Evolutionary conservation across 306 rosid genomes (phyloP).

Genomic region (Quercus robur): DNA sequence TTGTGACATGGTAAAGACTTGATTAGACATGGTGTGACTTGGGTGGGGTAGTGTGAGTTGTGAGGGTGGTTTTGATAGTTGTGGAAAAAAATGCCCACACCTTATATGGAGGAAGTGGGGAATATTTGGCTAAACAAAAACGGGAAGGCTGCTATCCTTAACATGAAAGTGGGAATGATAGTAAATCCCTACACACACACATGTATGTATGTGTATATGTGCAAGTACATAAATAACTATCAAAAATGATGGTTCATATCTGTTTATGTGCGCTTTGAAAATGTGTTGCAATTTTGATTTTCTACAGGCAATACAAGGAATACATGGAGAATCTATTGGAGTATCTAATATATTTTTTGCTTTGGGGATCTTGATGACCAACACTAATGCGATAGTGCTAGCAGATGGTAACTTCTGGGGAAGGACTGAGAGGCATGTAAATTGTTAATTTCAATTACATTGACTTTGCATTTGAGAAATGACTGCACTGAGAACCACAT

Average conservation of each 20-base stretch:
- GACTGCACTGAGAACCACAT: not conserved
- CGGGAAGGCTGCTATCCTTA: not conserved
- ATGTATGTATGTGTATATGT: not conserved
- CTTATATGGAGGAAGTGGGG: not conserved
- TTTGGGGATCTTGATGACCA: too few species aligned
- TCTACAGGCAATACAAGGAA: not conserved
- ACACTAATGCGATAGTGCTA: too few species aligned
- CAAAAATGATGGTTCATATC: not conserved
- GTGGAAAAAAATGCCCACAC: not conserved
- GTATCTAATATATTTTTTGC: too few species aligned
- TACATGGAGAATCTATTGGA: too few species aligned
- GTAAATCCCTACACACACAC: not conserved
- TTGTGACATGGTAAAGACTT: not conserved
- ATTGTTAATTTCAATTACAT: too few species aligned
- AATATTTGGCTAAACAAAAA: not conserved
- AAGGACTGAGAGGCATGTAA: too few species aligned
- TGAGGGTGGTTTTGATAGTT: not conserved
- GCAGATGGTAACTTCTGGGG: too few species aligned
- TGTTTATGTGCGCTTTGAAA: not conserved
- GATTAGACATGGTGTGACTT: not conserved
- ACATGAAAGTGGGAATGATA: not conserved
- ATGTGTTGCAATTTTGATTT: constrained; percentile 6
- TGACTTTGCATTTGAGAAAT: not conserved
- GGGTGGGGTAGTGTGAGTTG: not conserved
- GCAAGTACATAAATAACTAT: not conserved